phyloP scores from a whole-genome alignment of 2,329 filamentous ascomycete genomes.

The Trichoderma sp. region DNA sequence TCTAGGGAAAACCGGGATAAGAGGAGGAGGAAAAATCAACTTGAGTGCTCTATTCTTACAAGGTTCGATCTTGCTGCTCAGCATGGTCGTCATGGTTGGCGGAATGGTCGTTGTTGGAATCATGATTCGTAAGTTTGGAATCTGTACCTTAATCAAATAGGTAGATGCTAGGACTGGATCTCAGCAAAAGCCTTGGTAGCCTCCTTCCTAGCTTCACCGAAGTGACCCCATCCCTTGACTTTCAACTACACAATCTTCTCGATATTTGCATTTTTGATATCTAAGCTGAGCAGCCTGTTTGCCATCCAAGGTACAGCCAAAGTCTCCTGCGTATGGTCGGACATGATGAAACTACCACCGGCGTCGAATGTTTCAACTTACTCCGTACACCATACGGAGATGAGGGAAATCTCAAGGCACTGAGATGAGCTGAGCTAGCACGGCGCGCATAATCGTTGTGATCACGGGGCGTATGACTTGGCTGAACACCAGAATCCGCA shows the following conservation, averaged over 20 bases:
- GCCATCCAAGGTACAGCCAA: slow-evolving; percentile 44
- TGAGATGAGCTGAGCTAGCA: too few relatives aligned
- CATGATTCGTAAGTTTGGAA: too few relatives aligned
- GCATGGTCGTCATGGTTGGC: too few relatives aligned
- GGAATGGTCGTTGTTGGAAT: too few relatives aligned
- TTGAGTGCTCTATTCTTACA: too few relatives aligned
- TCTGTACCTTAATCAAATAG: too few relatives aligned
- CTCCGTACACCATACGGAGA: slow-evolving; percentile 3
- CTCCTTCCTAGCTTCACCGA: slow-evolving; percentile 40
- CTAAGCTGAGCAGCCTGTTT: slow-evolving; percentile 44
- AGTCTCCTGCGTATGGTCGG: background rate
- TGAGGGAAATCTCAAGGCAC: too few relatives aligned
- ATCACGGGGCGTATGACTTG: background rate
- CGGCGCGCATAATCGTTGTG: too few relatives aligned
- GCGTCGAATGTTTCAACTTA: background rate
- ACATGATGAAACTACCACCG: background rate
- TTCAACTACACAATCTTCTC: slow-evolving; percentile 52
- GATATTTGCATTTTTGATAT: slow-evolving; percentile 44
- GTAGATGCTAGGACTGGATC: too few relatives aligned
- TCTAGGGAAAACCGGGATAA: too few relatives aligned
- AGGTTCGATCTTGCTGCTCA: too few relatives aligned
- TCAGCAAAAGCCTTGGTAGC: slow-evolving; percentile 38
- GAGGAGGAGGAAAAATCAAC: too few relatives aligned
- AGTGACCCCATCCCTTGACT: slow-evolving; percentile 51
- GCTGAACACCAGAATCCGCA: background rate